These are phyloP conservation scores for Monosporascus sp. DNA, from an alignment of 2,329 filamentous ascomycete genomes.

Conservation along the genomic window DNA sequence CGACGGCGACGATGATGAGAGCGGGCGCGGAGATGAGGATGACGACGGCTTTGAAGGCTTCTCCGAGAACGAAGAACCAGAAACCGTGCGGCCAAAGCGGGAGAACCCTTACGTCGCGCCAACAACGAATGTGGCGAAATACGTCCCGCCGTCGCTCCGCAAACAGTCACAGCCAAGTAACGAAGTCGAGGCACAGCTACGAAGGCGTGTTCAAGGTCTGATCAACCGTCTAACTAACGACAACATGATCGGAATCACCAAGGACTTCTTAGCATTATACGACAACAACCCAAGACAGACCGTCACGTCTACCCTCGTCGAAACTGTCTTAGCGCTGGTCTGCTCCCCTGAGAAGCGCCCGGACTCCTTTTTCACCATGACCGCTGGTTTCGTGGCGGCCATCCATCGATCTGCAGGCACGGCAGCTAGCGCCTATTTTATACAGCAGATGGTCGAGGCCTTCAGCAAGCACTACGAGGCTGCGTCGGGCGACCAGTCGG, in stretches of 20 bases:
- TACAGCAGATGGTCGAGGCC: conserved; percentile 70
- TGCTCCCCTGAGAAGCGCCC: conserved; percentile 72
- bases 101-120: conserved; percentile 92
- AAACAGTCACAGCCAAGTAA: conserved; percentile 56
- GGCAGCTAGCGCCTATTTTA: conserved; percentile 82
- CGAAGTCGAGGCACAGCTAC: conserved; percentile 63
- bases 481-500: conserved; percentile 29
- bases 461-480: conserved; percentile 62
- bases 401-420: conserved; percentile 82
- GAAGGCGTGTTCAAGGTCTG: conserved; percentile 77
- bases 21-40: conserved; percentile 26
- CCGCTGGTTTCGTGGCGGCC: conserved; percentile 83
- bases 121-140: conserved; percentile 57
- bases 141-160: conserved; percentile 81
- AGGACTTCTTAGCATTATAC: conserved; percentile 79
- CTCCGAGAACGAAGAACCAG: conserved; percentile 25
- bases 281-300: conserved; percentile 78
- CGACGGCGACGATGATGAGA: conserved; percentile 25
- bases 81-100: conserved; percentile 41
- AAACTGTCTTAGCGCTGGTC: conserved; percentile 72
- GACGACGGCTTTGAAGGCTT: conserved; percentile 35
- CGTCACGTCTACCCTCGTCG: conserved; percentile 74
- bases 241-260: conserved; percentile 78
- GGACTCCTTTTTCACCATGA: conserved; percentile 86
- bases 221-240: conserved; percentile 91